Base-by-base conservation (phyloP, 371 early-diverging fungal species). In the Rhizopus arrhizus region DNA sequence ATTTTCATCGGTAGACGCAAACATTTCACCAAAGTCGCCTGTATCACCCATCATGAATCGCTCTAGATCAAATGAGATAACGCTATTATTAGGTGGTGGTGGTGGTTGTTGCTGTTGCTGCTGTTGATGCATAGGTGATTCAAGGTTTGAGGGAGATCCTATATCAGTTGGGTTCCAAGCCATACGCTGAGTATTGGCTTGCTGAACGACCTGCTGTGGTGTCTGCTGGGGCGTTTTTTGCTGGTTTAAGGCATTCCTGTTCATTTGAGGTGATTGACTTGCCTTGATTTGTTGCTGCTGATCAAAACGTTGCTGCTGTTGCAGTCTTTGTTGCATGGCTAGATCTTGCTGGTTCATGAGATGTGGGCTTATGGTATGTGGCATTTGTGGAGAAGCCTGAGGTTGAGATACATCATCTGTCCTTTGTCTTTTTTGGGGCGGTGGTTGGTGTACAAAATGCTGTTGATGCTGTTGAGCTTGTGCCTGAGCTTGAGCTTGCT, bases 21-120 rank as follows among this genome's bases (percentile, higher is more conserved):
- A 81, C 48, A 81, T 81, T 5, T 80, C 80, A 5, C 67, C 68
- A 58, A 76, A 81, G 33, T 75, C 78, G 10, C 69, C 71, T 35
- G 60, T 58, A 15, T 74, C 81, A 33, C 70, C 70, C 77, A 78
- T 65, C 77, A 80, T 76, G 32, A 81, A 74, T 9, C 74, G 49
- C 16, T 81, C 81, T 16, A 80, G 56, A 61, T 77, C 80, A 70
- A 80, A 80, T 3, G 75, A 73, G 3, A 69, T 42, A 10, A 62
- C 55, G 12, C 16, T 52, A 22, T 36, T 53, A 29, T 45, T 47
- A 11, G 2, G 36, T 16, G 53, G 7, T 16, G 53, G 7, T 16
- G 51, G 54, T n/a, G 36, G 52, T 38, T 12, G 59, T n/a, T 36
- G 50, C 13, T 22, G 22, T 22, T 22, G 22, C 0, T 22, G 22